Conservation (phyloP, 1,284 basidiomycete genomes). For the Trichosporon ovoides region DNA sequence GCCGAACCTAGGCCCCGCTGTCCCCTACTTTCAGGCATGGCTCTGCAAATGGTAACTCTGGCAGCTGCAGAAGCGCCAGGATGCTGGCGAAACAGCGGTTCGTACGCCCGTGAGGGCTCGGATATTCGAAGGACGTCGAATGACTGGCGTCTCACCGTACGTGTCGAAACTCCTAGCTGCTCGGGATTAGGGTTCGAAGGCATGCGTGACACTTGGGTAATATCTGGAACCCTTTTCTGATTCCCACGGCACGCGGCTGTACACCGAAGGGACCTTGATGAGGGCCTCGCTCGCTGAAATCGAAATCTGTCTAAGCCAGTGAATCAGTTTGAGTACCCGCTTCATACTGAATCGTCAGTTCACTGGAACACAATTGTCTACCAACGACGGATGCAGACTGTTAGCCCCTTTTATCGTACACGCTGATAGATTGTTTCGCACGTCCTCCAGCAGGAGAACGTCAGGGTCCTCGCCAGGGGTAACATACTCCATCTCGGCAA, state of each 20-base stretch:
- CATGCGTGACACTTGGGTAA: slow-evolving; percentile 1
- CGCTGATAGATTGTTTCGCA: no score
- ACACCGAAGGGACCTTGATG: background rate
- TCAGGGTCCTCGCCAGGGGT: no score
- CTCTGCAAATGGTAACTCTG: background rate
- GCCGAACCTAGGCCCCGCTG: background rate
- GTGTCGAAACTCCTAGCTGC: background rate
- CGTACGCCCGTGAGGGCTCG: background rate
- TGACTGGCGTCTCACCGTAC: background rate
- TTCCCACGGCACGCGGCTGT: background rate
- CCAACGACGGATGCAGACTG: background rate
- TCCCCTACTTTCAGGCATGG: background rate
- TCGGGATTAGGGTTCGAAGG: background rate
- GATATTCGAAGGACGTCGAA: background rate
- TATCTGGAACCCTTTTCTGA: slow-evolving; percentile 1
- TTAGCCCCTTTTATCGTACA: background rate
- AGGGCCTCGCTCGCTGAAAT: no score
- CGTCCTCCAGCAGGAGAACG: no score
- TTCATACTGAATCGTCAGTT: background rate
- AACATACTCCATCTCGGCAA: no score
- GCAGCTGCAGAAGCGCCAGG: background rate
- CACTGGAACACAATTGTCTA: background rate
- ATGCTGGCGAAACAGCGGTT: background rate
- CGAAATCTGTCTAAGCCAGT: slow-evolving; percentile 3
- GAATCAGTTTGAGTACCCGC: background rate